Conservation (phyloP, 371 early-diverging fungal species). For the Apophysomyces ossiformis region DNA sequence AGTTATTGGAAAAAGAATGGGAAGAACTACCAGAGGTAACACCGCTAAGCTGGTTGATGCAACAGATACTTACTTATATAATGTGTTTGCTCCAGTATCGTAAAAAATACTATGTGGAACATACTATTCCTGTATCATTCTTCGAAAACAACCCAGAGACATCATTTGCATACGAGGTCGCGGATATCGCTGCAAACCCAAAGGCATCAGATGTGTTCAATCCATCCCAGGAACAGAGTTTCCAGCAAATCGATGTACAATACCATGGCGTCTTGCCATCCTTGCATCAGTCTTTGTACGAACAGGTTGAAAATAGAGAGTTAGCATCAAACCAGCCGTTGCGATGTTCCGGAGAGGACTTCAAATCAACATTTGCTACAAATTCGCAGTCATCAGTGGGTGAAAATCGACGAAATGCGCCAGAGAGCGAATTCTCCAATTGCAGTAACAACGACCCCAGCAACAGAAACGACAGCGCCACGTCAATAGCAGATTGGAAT, state of each 20-base stretch:
- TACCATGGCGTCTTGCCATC: slow-evolving; percentile 1
- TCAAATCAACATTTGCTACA: background rate
- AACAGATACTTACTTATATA: background rate
- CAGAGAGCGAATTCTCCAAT: background rate
- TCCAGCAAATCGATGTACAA: background rate
- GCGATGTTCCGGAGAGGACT: too few species aligned
- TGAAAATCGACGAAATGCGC: background rate
- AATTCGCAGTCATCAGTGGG: background rate
- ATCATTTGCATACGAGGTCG: background rate
- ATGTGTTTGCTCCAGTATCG: background rate
- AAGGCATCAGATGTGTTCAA: too few species aligned
- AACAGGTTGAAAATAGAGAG: background rate
- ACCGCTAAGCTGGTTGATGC: background rate
- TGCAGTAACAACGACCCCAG: background rate
- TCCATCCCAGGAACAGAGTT: background rate
- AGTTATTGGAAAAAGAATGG: slow-evolving; percentile 18
- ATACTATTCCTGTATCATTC: slow-evolving; percentile 11
- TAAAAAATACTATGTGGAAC: slow-evolving; percentile 5
- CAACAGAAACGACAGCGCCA: background rate
- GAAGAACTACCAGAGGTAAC: slow-evolving; percentile 15
- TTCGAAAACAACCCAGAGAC: background rate
- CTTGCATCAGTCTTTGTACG: background rate
- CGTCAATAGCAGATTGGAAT: slow-evolving; percentile 1
- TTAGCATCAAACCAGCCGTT: background rate
- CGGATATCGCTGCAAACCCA: background rate